Conservation (phyloP, 2,329 filamentous ascomycete genomes). For the Chrysosporium keratinophilum region DNA sequence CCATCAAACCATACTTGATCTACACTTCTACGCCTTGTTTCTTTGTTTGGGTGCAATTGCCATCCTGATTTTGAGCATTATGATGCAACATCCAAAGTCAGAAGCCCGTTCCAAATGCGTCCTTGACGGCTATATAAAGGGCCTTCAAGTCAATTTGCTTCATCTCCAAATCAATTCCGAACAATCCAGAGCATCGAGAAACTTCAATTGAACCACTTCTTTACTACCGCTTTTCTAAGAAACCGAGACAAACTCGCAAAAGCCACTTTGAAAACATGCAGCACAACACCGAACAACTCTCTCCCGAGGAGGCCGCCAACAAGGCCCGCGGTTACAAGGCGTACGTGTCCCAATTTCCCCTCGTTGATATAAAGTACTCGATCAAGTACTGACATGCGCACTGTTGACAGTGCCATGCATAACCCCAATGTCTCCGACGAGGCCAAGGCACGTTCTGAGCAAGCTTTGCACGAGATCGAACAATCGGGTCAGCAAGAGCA, state of each 20-base stretch:
- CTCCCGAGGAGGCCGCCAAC: conserved; percentile 6
- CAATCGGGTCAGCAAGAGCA: not conserved
- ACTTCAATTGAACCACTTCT: not conserved
- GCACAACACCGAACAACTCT: not conserved
- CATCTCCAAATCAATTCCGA: not conserved
- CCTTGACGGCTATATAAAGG: not conserved
- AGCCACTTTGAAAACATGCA: not conserved
- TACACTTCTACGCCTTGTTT: not conserved
- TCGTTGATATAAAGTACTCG: not conserved
- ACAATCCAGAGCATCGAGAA: not conserved
- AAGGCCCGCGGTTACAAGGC: conserved; percentile 11
- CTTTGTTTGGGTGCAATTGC: not conserved
- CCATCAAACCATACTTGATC: not conserved
- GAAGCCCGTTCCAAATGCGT: not conserved
- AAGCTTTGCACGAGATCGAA: conserved; percentile 8
- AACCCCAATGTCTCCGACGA: conserved; percentile 15
- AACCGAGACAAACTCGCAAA: not conserved
- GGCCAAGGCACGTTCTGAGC: conserved; percentile 14
- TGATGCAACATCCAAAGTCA: not conserved
- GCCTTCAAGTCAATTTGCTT: not conserved
- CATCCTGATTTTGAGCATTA: conserved; percentile 2
- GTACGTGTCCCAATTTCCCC: not conserved
- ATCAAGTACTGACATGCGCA: not conserved
- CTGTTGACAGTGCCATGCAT: conserved; percentile 6
- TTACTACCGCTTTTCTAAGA: not conserved